These are phyloP conservation scores for Vitis cinerea DNA, from an alignment of 164 flowering plant species.

Conservation along the genomic window DNA sequence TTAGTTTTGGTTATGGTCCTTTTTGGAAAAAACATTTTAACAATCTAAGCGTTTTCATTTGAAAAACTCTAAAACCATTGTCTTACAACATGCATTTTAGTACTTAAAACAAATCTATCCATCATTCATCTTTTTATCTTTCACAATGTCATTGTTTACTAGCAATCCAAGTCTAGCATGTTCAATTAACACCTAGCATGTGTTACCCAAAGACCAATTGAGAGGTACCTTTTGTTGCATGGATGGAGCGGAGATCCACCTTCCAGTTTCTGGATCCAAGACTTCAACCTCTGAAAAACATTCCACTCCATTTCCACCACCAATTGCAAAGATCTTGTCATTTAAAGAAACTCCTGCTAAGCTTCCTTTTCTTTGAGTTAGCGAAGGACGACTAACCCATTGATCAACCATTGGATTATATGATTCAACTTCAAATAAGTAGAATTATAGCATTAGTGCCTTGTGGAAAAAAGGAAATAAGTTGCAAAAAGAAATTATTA, in stretches of 20 bases:
- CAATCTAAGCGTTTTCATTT: neutral
- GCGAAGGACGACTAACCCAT: slow-evolving; percentile 37
- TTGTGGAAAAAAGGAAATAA: neutral
- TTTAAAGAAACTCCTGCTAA: slow-evolving; percentile 27
- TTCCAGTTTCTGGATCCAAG: slow-evolving; percentile 29
- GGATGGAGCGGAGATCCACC: slow-evolving; percentile 33
- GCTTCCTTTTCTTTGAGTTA: slow-evolving; percentile 31
- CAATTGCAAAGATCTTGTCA: slow-evolving; percentile 36
- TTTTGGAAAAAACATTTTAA: too few relatives aligned
- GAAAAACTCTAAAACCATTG: neutral
- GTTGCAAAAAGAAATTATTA: neutral
- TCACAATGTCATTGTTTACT: neutral
- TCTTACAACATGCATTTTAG: neutral
- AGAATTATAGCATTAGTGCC: slow-evolving; percentile 2
- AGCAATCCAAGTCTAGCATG: neutral
- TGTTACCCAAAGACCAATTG: neutral
- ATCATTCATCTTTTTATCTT: too few relatives aligned
- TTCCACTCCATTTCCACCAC: slow-evolving; percentile 41
- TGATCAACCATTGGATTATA: slow-evolving; percentile 27
- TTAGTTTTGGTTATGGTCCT: too few relatives aligned
- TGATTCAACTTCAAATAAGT: slow-evolving; percentile 38
- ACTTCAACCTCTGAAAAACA: slow-evolving; percentile 41
- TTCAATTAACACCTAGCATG: neutral
- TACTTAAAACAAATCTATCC: neutral
- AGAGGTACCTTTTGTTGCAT: slow-evolving; percentile 40